A percentile compares a stretch with the other conserved stretches of the same genome.
phyloP scores from a whole-genome alignment of 1,139 yeast genomes.

The Hyphopichia pseudoburtonii region DNA sequence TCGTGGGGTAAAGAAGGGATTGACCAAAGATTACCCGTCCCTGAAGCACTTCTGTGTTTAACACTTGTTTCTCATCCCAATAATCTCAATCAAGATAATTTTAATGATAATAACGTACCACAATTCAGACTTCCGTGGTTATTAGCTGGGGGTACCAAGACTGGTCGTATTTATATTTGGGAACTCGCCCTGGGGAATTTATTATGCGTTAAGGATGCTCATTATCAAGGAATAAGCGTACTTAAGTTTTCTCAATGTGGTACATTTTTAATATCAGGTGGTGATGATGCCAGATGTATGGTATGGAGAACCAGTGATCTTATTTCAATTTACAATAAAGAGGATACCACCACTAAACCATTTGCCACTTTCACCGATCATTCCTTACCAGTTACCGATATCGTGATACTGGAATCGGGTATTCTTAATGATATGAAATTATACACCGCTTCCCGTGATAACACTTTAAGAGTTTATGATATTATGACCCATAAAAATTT shows the following conservation, averaged over 20 bases:
- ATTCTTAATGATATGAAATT: slow-evolving; percentile 59
- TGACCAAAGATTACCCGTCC: slow-evolving; percentile 81
- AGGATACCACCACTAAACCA: slow-evolving; percentile 34
- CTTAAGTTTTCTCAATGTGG: slow-evolving; percentile 66
- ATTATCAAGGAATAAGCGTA: slow-evolving; percentile 72
- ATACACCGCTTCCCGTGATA: slow-evolving; percentile 72
- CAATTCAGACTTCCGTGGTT: slow-evolving; percentile 61
- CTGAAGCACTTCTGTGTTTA: slow-evolving; percentile 71
- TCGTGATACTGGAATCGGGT: slow-evolving; percentile 50
- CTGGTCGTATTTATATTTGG: slow-evolving; percentile 85
- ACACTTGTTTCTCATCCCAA: slow-evolving; percentile 44
- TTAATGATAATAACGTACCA: slow-evolving; percentile 16
- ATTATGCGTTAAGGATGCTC: slow-evolving; percentile 73
- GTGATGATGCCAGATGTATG: slow-evolving; percentile 76
- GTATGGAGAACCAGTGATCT: slow-evolving; percentile 74
- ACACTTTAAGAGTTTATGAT: slow-evolving; percentile 70
- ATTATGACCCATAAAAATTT: slow-evolving; percentile 45
- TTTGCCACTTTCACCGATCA: slow-evolving; percentile 66
- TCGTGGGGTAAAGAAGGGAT: slow-evolving; percentile 76
- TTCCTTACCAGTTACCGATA: slow-evolving; percentile 69
- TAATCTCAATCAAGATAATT: slow-evolving; percentile 1
- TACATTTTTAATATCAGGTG: slow-evolving; percentile 68
- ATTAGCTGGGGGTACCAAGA: slow-evolving; percentile 65
- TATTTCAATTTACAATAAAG: slow-evolving; percentile 31
- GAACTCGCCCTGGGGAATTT: slow-evolving; percentile 78